Evolutionary conservation across 2,329 filamentous ascomycete species (phyloP), one percentile per base, ranked within the genome.

Genomic region (Didymella sp.): DNA sequence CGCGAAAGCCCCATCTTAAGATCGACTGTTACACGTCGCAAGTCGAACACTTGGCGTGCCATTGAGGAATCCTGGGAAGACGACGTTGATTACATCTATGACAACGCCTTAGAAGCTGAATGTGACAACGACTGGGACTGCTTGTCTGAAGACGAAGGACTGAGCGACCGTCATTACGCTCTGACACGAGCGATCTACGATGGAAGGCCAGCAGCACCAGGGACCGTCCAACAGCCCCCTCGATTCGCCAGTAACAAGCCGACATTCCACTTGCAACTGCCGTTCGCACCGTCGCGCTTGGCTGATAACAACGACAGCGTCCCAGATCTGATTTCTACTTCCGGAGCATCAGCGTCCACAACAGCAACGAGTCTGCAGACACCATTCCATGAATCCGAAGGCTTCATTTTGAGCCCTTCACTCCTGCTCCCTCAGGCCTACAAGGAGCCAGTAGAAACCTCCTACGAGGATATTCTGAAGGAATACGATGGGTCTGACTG

Each of bases 11-110:
- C 68, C 11, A 44, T 71, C 38, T 60, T 67, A 19, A 66, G 60
- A 35, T n/a, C 64, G 22, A 60, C 63, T 12, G 43, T 62, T 7
- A 50, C 59, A n/a, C 68, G 69, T 28, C 69, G 71, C 43, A 67
- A 68, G 38, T 76, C 73, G 1, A 73, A 71, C 48, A 70, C 69
- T 11, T 75, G 73, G 69, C 69, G 69, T 24, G 69, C 61, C 15
- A 70, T 76, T 25, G 78, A 80, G 45, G 72, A 72, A 13, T 82
- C 81, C 1, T 87, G 85, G 85, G 85, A 87, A 64, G 84, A 85
- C 35, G 84, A 86, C 58, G 84, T 87, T 53, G 85, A 87, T 61
- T 87, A 84, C 64, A 85, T 83, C 64, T 87, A 87, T 62, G 82
- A 86, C 58, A 81, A 85, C 66, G 83, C 82, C 24, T 81, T 84